Evolutionary conservation across 345 rosid genomes (phyloP).

Genomic region (Eucalyptus camaldulensis): DNA sequence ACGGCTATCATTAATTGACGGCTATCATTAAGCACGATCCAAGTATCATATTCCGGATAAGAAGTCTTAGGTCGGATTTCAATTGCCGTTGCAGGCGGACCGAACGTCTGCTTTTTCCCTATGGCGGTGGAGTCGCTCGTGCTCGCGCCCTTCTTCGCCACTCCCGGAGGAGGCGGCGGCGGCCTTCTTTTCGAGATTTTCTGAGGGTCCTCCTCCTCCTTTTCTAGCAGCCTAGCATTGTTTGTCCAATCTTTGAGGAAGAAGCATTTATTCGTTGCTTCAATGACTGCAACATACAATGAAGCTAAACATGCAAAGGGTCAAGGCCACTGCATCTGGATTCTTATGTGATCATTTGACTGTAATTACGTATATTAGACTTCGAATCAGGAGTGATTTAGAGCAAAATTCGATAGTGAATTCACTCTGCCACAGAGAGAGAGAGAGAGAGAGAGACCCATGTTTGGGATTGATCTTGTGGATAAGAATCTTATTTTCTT

Average conservation of each 20-base stretch:
- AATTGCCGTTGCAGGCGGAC: not conserved
- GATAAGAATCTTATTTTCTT: not conserved
- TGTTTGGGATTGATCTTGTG: too few relatives aligned
- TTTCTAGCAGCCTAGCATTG: not conserved
- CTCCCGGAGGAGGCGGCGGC: not conserved
- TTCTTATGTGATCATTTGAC: not conserved
- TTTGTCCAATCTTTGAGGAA: not conserved
- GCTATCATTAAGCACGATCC: not conserved
- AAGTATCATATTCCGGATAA: not conserved
- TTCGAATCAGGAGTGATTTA: not conserved
- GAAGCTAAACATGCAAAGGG: not conserved
- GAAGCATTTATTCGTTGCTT: not conserved
- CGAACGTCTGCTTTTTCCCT: not conserved
- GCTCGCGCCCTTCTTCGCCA: not conserved
- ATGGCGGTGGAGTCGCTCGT: not conserved
- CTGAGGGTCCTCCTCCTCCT: not conserved
- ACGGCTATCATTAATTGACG: not conserved
- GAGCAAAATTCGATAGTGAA: not conserved
- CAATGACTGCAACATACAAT: not conserved
- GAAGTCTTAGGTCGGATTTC: not conserved
- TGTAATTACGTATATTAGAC: not conserved
- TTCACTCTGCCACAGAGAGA: not conserved
- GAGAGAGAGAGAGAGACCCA: too few relatives aligned
- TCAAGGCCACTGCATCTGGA: not conserved
- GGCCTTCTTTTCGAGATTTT: not conserved